Percentiles rank a stretch among this genome's conserved stretches.
phyloP scores from a whole-genome alignment of 192 early-diverging fungal genomes.

The Coemansia sp. region DNA sequence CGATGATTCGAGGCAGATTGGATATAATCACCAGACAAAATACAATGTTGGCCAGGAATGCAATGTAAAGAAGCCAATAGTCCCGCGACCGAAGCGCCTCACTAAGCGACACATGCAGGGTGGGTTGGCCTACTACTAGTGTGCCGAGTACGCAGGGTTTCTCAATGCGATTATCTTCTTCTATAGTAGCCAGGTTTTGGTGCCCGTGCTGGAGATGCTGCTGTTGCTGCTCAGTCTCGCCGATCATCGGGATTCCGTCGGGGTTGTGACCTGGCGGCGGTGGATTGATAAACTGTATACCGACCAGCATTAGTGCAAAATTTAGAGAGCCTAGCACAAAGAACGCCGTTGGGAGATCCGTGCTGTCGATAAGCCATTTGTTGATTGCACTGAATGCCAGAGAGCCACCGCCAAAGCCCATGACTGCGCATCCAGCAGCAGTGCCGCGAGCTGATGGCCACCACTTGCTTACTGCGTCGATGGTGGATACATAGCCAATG shows the following conservation, averaged over 20 bases:
- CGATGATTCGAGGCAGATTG: conserved; percentile 57
- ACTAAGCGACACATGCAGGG: conserved; percentile 53
- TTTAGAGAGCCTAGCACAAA: conserved; percentile 64
- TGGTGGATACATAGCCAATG: conserved; percentile 64
- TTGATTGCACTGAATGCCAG: conserved; percentile 69
- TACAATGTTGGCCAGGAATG: conserved; percentile 62
- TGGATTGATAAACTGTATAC: conserved; percentile 57
- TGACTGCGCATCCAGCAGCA: conserved; percentile 65
- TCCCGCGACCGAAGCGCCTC: conserved; percentile 59
- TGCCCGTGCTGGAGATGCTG: neutral
- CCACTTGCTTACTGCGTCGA: conserved; percentile 64
- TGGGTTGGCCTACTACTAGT: conserved; percentile 14
- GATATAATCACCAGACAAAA: conserved; percentile 64
- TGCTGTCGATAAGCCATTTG: conserved; percentile 56
- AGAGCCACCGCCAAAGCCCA: conserved; percentile 73
- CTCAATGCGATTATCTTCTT: neutral
- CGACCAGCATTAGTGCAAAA: conserved; percentile 60
- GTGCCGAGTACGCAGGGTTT: neutral
- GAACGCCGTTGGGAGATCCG: conserved; percentile 62
- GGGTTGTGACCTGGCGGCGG: conserved; percentile 68
- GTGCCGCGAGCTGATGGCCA: conserved; percentile 61
- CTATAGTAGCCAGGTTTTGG: neutral
- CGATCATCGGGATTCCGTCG: conserved; percentile 59
- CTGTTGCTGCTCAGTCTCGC: conserved; percentile 9
- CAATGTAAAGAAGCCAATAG: conserved; percentile 61